Evolutionary conservation across 1,284 basidiomycete species (phyloP).

Genomic region (Rhizopogon parksii): DNA sequence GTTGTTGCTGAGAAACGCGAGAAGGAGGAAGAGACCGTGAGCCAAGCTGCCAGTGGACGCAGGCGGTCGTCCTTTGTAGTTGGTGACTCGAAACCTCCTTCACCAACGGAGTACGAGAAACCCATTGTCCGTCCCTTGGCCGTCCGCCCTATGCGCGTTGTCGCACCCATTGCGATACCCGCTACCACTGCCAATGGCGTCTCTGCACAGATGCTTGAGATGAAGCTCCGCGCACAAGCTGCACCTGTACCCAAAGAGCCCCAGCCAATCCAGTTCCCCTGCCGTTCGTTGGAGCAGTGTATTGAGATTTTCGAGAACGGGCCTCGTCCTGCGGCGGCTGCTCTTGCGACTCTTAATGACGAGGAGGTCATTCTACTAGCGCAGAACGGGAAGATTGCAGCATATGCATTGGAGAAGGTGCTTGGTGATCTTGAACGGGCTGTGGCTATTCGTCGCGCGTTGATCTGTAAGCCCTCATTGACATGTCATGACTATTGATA

Average conservation of each 20-base stretch:
- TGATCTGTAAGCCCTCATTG: slow-evolving; percentile 68
- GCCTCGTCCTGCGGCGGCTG: slow-evolving; percentile 54
- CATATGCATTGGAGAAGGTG: slow-evolving; percentile 93
- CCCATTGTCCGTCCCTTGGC: slow-evolving; percentile 14
- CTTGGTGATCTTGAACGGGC: slow-evolving; percentile 84
- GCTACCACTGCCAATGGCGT: slow-evolving; percentile 17
- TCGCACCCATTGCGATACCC: slow-evolving; percentile 22
- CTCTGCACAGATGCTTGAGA: slow-evolving; percentile 43
- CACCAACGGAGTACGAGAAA: slow-evolving; percentile 13
- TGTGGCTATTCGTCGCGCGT: slow-evolving; percentile 79
- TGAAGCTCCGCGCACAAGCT: slow-evolving; percentile 35
- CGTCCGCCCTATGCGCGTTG: slow-evolving; percentile 13
- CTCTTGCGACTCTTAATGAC: slow-evolving; percentile 68
- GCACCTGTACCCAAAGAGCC: slow-evolving; percentile 15
- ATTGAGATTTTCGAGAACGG: slow-evolving; percentile 84
- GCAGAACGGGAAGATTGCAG: slow-evolving; percentile 89
- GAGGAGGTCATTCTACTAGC: slow-evolving; percentile 90
- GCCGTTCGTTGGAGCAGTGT: slow-evolving; percentile 72
- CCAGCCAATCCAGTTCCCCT: slow-evolving; percentile 18
- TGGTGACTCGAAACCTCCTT: slow-evolving; percentile 15
- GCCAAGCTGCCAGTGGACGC: slow-evolving; percentile 13
- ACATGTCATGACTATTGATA: neutral
- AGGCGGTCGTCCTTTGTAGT: slow-evolving; percentile 21
- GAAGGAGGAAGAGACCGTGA: slow-evolving; percentile 20
- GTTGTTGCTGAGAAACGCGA: slow-evolving; percentile 28